Evolutionary conservation across 768 basidiomycete genomes (phyloP), one percentile per base, ranked within the genome.

Genomic region (Pleurotus platypus): DNA sequence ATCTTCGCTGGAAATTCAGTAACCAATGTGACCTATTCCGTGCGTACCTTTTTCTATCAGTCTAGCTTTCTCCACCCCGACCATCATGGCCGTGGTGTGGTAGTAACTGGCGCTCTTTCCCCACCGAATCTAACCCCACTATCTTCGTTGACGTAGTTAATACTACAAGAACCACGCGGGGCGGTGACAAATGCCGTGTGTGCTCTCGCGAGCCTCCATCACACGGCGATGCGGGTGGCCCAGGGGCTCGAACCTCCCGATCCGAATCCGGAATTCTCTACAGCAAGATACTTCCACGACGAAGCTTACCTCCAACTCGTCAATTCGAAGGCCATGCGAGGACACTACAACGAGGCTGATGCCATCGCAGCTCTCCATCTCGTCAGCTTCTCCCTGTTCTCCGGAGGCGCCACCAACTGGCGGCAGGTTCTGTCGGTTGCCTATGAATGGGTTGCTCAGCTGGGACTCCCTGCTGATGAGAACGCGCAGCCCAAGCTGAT

Each of bases 331-430:
- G 78, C 80, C 55, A 70, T 78, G 58, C 76, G 76, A 37, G 82
- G 81, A 9, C 67, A 73, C 24, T 82, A 86, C 72, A 75, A 74
- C 42, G 89, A 89, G 57, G 76, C 76, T 48, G 89, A 92, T 62
- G 92, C 89, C 8, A 78, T 87, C 61, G 90, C 92, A 3, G 89
- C 92, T 4, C 66, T 91, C 43, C 89, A 90, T 68, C 80, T 94
- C 60, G 78, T 91, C 58, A 83, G 79, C 63, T 90, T 85, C 69
- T 87, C 86, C 45, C 76, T 89, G 58, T 72, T 92, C 66, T 85
- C 83, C 2, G 87, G 87, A 54, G 84, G 89, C 37, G 71, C 75
- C 51, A 80, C 78, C 15, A 82, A 86, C 62, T 94, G 92, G 92
- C 80, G 80, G 58, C 72, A 76, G 5, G 82, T 87, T 60, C 83